Evolutionary conservation across 768 basidiomycete species (phyloP).

Genomic region (Boletus pseudo-olivaceus): DNA sequence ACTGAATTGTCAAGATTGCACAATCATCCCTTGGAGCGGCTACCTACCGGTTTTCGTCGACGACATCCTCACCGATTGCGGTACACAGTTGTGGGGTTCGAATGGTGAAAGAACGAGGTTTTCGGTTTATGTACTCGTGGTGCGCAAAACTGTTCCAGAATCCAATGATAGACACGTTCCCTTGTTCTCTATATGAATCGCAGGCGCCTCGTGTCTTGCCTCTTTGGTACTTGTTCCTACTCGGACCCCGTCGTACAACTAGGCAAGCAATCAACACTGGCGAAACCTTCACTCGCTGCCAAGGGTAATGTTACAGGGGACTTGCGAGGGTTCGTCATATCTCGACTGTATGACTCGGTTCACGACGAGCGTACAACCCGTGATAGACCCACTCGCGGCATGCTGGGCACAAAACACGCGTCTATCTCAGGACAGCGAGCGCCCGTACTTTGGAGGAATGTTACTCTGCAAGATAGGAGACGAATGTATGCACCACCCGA

Average conservation of each 20-base stretch:
- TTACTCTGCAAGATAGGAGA: no score
- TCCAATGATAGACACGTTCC: not conserved
- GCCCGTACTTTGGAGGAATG: no score
- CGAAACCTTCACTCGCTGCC: not conserved
- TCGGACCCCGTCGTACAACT: not conserved
- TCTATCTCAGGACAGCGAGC: no score
- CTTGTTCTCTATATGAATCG: not conserved
- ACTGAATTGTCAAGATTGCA: not conserved
- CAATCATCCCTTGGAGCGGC: not conserved
- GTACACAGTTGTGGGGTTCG: not conserved
- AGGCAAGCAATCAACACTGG: not conserved
- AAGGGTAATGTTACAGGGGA: not conserved
- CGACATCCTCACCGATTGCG: not conserved
- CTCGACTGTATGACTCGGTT: not conserved
- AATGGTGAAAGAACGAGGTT: not conserved
- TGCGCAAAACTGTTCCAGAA: not conserved
- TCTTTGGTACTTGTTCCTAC: not conserved
- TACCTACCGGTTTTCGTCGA: not conserved
- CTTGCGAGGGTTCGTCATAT: not conserved
- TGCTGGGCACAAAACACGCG: no score
- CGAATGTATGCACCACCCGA: no score
- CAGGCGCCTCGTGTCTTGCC: no score
- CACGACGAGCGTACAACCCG: not conserved
- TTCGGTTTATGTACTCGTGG: not conserved
- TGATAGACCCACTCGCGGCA: no score